Base-by-base conservation (phyloP, 352 stramenopile species). In the Globisporangium uncinulatum region DNA sequence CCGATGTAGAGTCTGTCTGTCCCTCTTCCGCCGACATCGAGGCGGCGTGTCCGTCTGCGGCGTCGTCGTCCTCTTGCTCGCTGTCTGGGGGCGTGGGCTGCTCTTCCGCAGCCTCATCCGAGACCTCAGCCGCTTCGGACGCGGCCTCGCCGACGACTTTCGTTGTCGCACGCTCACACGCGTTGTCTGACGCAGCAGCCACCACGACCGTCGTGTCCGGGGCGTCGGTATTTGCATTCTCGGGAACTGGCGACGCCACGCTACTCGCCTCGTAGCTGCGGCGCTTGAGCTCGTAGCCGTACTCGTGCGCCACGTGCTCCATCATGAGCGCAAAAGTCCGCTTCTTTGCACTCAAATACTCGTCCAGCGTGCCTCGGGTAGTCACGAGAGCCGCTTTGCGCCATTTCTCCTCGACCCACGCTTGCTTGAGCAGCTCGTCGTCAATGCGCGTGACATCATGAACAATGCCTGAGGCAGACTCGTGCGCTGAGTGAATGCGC, bases 401-500 rank as follows among this genome's bases (percentile, higher is more conserved):
- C 17, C 41, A 20, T 17, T 8, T 17, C 17, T 46, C 14, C 14
- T 46, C 41, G 15, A 5, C 17, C 6, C 6, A 21, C 41, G 41
- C 41, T 19, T 46, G 41, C 41, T 46, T 46, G 41, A 46, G 41
- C 41, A 46, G 41, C 41, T 7, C 41, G 41, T 52, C 46, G 5
- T 52, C 46, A n/a, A 39, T 8, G 46, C 31, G 46, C 46, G 21
- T 52, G 24, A 14, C 31, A 5, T 52, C 21, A 14, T 39, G 46
- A 29, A 29, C 20, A 29, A 39, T n/a, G 46, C 21, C 24, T 4
- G 20, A 21, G 19, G 46, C 21, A 4, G 14, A 24, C 46, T 20
- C 21, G 29, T 36, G 17, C n/a, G 5, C 4, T n/a, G 17, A 20
- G 41, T 15, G 41, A 17, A 19, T 19, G 41, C 15, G 41, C 15